Base-by-base conservation (phyloP, 2,329 filamentous ascomycete species). In the Diaporthe velutina region DNA sequence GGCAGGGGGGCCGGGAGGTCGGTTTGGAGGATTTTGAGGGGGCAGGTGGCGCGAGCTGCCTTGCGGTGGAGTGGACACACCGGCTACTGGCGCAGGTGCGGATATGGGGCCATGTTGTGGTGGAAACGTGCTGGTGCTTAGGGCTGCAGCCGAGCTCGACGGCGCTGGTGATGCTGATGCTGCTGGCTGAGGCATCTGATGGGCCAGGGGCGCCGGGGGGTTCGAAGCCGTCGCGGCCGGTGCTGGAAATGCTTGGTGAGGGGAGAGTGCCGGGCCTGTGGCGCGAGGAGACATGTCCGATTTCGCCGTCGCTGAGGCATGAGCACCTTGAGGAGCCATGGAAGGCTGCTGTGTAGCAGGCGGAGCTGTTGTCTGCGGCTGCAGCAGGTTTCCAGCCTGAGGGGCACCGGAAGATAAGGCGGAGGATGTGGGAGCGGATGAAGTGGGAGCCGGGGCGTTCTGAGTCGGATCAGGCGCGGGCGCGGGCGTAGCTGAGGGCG, bases 121-220 rank as follows among this genome's bases (percentile, higher is more conserved):
- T 68, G 83, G 76, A 38, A 80, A 80, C 30, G 42, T 10, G 50
- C 45, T 33, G 25, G 33, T 64, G 22, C 57, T 33, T 30, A 45
- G 57, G 33, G 48, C 45, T 33, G 80, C 77, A 40, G 77, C 66
- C 70, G 76, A 73, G 78, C 78, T 79, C 64, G 79, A 73, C 48
- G 82, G 81, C 40, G 82, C 79, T 5, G 83, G 81, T 10, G 79
- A 72, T 52, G 82, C 81, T 42, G 82, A 79, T 4, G 83, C 81
- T 10, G 81, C 78, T 40, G 82, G 79, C 3, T 78, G 79, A 48
- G 80, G 72, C 17, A 71, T 74, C 30, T 75, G 77, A 2, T 57
- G 50, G 22, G 48, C 45, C 61, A 66, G 30, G 15, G 76, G 48
- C 30, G 61, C 60, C 4, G 50, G 35, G 28, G 58, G 12, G 28